Conservation (phyloP, 345 rosid species). For the Citrus hindsii region DNA sequence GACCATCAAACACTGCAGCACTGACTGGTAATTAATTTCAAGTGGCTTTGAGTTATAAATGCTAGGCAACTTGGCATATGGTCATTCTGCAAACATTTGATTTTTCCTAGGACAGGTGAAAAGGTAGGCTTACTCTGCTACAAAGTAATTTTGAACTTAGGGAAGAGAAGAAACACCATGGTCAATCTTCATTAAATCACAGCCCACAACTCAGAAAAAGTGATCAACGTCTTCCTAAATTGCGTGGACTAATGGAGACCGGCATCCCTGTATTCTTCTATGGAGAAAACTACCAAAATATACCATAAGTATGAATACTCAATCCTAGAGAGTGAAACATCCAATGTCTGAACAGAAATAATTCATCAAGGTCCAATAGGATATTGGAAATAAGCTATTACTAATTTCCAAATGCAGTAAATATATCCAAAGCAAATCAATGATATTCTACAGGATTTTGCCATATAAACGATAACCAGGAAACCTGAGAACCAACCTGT, state of each 20-base stretch:
- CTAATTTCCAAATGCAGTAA: not conserved
- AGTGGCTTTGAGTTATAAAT: not conserved
- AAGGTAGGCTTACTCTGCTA: not conserved
- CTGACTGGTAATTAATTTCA: not conserved
- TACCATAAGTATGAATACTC: not conserved
- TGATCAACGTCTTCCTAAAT: not conserved
- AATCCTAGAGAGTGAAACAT: not conserved
- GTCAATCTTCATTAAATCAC: not conserved
- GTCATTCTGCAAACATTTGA: not conserved
- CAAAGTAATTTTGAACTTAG: not conserved
- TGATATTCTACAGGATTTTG: not conserved
- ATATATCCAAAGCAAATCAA: not conserved
- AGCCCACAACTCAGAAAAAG: not conserved
- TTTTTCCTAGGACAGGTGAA: not conserved
- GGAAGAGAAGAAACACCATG: not conserved
- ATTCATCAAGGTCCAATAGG: not conserved
- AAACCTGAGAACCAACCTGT: constrained; percentile 31
- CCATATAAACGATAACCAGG: no score
- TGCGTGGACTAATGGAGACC: not conserved
- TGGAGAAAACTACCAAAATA: not conserved
- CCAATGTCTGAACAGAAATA: not conserved
- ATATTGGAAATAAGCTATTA: not conserved
- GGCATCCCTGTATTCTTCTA: not conserved
- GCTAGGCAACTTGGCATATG: not conserved
- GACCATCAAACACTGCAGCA: not conserved